A percentile compares a stretch with the other conserved stretches of the same genome.
Evolutionary conservation across 2,329 filamentous ascomycete genomes (phyloP).

Genomic region (Tolypocladium guangdongense): DNA sequence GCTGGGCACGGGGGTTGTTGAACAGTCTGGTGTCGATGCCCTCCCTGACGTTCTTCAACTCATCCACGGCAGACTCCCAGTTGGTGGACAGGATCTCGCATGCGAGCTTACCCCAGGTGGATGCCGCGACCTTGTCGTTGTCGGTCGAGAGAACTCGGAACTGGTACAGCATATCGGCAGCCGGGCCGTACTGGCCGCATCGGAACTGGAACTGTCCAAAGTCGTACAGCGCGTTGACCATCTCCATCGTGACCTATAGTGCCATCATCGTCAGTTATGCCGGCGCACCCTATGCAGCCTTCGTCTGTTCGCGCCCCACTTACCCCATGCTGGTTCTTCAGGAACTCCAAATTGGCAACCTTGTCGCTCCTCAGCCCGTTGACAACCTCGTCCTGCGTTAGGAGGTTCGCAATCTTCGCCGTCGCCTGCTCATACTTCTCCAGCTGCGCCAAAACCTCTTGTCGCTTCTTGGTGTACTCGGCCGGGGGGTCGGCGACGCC

Average conservation of each 20-base stretch:
- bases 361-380: constrained; percentile 90
- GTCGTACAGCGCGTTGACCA: constrained; percentile 92
- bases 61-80: constrained; percentile 90
- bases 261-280: constrained; percentile 2
- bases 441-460: constrained; percentile 75
- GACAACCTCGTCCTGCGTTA: constrained; percentile 83
- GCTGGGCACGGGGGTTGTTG: constrained; percentile 90
- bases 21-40: constrained; percentile 89
- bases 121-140: constrained; percentile 91
- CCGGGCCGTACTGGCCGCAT: constrained; percentile 85
- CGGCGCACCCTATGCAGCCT: background rate
- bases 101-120: constrained; percentile 96
- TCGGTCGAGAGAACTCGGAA: constrained; percentile 97
- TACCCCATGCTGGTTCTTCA: constrained; percentile 92
- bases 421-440: constrained; percentile 80
- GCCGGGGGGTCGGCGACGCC: constrained; percentile 64
- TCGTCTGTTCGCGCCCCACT: constrained; percentile 18
- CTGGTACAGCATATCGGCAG: constrained; percentile 88
- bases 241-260: constrained; percentile 69
- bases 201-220: constrained; percentile 97
- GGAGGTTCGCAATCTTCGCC: constrained; percentile 74
- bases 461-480: constrained; percentile 81
- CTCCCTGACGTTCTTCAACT: constrained; percentile 83
- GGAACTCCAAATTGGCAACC: constrained; percentile 94
- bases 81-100: constrained; percentile 90